Evolutionary conservation across 2,329 filamentous ascomycete species (phyloP), one percentile per base, ranked within the genome.

Genomic region (Rasamsonia emersonii): DNA sequence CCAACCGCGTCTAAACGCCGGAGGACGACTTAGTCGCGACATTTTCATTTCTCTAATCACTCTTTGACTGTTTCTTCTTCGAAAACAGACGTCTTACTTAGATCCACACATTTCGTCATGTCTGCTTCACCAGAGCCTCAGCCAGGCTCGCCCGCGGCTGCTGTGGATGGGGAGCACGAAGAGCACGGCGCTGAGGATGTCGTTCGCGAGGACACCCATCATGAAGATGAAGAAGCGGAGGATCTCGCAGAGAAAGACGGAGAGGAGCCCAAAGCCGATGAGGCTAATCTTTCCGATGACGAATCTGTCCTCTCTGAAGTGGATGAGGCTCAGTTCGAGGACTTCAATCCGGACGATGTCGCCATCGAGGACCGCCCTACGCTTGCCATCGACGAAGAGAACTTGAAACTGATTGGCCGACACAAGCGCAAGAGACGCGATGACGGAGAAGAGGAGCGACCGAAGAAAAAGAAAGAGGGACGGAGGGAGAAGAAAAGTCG

Each of bases 401-500:
- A 75, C 35, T 59, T 79, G 40, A 73, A 68, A 37, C 48, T 74
- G 37, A 70, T 79, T 40, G 72, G 76, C 36, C 70, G 75, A 33
- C 70, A 77, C 57, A 78, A 78, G 64, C 65, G 75, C 41, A 75
- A 77, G 65, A 73, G 83, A 36, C 51, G 67, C 6, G 79, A 70
- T 21, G 73, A 70, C 30, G 73, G 70, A 18, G 66, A 73, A 19
- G 77, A 77, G 31, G 70, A 70, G 29, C 60, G 68, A 25, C 84
- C 82, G 59, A 91, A 86, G 62, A 81, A 83, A 32, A 77, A 73
- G 55, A 67, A 67, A 41, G 67, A 71, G 44, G 61, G 63, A 4
- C 61, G 67, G 36, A 58, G 71, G 17, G 70, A 74, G 47, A 73
- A 69, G 57, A 78, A 81, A 54, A 81, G 78, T 48, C 78, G 75